Evolutionary conservation across 2,329 filamentous ascomycete genomes (phyloP).

Genomic region (Blastomyces emzantsi): DNA sequence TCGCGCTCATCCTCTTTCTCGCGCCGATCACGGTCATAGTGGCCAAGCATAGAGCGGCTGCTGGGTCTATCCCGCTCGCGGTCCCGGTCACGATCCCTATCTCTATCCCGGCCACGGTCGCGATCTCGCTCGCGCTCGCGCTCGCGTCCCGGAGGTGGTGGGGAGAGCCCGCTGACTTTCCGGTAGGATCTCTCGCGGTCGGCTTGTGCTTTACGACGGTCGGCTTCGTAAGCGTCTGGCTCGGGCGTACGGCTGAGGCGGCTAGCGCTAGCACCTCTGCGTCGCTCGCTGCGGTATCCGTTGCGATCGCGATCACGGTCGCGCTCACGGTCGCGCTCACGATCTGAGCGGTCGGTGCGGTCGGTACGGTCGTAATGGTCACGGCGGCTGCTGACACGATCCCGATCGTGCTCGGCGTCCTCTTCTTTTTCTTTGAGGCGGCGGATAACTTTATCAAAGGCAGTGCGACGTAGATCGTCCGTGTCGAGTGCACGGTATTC

Average conservation of each 20-base stretch:
- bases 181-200: conserved; percentile 91
- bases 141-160: conserved; percentile 33
- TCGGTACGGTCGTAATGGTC: conserved; percentile 46
- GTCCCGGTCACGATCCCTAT: conserved; percentile 34
- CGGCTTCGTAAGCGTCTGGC: conserved; percentile 86
- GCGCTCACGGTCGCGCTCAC: conserved; percentile 35
- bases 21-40: conserved; percentile 65
- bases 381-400: conserved; percentile 30
- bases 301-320: conserved; percentile 44
- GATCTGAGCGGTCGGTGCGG: conserved; percentile 42
- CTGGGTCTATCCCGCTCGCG: conserved; percentile 36
- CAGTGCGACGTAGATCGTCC: conserved; percentile 71
- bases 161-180: conserved; percentile 59
- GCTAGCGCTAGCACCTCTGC: conserved; percentile 33
- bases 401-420: conserved; percentile 56
- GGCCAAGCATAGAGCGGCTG: conserved; percentile 27
- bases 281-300: conserved; percentile 27
- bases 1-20: conserved; percentile 88
- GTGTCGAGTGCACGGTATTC: conserved; percentile 77
- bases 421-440: conserved; percentile 88
- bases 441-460: conserved; percentile 86
- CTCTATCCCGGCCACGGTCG: conserved; percentile 20
- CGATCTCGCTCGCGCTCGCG: conserved; percentile 32
- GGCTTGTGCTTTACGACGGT: conserved; percentile 84
- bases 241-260: conserved; percentile 82